phyloP scores from a whole-genome alignment of 1,284 basidiomycete species.

The Neotropicomus parvogracilis region DNA sequence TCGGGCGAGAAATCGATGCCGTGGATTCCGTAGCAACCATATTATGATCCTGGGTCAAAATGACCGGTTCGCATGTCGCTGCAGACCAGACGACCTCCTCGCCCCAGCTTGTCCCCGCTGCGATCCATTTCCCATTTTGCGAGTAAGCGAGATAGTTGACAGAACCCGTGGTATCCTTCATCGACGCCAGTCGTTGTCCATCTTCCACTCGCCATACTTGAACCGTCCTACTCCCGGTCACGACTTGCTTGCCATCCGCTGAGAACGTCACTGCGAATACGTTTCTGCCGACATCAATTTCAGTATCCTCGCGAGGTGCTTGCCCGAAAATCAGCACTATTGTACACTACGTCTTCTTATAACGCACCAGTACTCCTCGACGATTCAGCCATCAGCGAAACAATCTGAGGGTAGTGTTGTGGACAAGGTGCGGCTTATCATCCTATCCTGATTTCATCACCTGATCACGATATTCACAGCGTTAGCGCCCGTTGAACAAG shows the following conservation, averaged over 20 bases:
- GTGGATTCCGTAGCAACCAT: too few species aligned
- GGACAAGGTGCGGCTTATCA: too few species aligned
- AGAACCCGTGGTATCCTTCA: neutral
- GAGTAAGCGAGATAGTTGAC: neutral
- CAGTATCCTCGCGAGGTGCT: neutral
- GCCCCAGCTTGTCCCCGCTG: neutral
- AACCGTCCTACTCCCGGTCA: neutral
- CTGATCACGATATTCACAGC: too few species aligned
- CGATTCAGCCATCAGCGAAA: too few species aligned
- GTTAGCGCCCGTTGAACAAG: too few species aligned
- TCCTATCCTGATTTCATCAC: too few species aligned
- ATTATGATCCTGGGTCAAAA: neutral
- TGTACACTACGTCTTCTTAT: neutral
- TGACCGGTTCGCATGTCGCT: neutral
- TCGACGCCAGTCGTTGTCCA: neutral
- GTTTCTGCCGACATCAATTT: neutral
- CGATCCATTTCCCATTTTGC: neutral
- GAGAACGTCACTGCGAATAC: neutral
- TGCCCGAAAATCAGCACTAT: neutral
- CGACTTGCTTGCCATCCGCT: neutral
- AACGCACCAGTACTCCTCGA: too few species aligned
- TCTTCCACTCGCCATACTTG: neutral
- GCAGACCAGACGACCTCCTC: neutral
- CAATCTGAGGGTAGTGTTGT: too few species aligned
- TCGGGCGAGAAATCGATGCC: slow-evolving; percentile 1